Conservation (phyloP, 805 yeast genomes). For the Candida xyloterini region DNA sequence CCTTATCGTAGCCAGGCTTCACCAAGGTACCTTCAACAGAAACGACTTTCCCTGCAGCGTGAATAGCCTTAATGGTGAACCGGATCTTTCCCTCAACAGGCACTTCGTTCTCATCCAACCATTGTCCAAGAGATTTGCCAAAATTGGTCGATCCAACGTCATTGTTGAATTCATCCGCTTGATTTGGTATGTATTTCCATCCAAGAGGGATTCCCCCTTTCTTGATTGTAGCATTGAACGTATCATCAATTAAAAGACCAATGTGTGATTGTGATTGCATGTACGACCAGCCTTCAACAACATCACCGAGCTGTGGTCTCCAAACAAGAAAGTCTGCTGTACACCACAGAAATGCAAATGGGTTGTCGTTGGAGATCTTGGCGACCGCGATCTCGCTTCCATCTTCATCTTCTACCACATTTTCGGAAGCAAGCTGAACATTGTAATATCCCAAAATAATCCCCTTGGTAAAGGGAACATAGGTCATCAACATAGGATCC, state of each 20-base stretch:
- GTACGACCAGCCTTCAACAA: constrained; percentile 80
- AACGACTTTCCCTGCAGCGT: constrained; percentile 75
- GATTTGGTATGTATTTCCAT: constrained; percentile 84
- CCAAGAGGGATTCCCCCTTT: constrained; percentile 77
- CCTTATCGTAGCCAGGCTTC: constrained; percentile 53
- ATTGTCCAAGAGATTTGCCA: constrained; percentile 66
- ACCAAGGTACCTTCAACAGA: constrained; percentile 86
- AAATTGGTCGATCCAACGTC: constrained; percentile 20
- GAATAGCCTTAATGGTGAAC: constrained; percentile 71
- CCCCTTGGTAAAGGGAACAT: constrained; percentile 69
- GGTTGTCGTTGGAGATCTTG: constrained; percentile 71
- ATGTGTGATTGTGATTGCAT: constrained; percentile 95
- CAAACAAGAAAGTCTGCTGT: constrained; percentile 79
- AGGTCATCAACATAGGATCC: constrained; percentile 86
- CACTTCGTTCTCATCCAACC: constrained; percentile 76
- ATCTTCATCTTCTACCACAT: constrained; percentile 37
- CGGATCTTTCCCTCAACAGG: constrained; percentile 79
- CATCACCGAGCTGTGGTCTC: constrained; percentile 88
- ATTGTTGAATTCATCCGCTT: constrained; percentile 53
- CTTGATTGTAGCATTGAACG: constrained; percentile 91
- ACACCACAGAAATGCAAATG: constrained; percentile 88
- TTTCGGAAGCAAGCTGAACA: constrained; percentile 49
- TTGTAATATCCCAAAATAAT: constrained; percentile 80
- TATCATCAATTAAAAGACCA: constrained; percentile 86
- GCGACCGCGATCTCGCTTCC: constrained; percentile 49